These are phyloP conservation scores for Taphrina sp. DNA, from an alignment of 1,139 yeast species.

Conservation along the genomic window DNA sequence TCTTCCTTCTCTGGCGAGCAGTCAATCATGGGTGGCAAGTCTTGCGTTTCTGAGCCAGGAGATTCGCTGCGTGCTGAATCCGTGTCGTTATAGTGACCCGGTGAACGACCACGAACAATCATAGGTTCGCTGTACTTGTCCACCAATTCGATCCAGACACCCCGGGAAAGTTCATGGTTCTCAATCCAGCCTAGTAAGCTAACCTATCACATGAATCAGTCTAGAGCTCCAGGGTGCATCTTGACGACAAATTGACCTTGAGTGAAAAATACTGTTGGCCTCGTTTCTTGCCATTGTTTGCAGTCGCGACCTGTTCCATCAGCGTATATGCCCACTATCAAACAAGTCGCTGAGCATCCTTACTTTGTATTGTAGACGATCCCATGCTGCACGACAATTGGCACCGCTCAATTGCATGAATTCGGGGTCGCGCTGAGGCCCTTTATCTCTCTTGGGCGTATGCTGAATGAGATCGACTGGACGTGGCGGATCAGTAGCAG, in stretches of 20 bases:
- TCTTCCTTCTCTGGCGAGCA: no score
- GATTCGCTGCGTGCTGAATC: not conserved
- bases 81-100: slow-evolving; percentile 30
- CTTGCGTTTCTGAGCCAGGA: not conserved
- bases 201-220: not conserved
- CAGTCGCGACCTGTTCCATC: slow-evolving; percentile 19
- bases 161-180: not conserved
- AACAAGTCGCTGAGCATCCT: not conserved
- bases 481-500: slow-evolving; percentile 25
- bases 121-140: slow-evolving; percentile 27
- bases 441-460: slow-evolving; percentile 33
- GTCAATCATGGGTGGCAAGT: no score
- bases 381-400: slow-evolving; percentile 11
- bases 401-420: slow-evolving; percentile 11
- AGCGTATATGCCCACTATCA: not conserved
- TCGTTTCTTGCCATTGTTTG: slow-evolving; percentile 31
- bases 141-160: slow-evolving; percentile 26
- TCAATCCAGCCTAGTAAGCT: slow-evolving; percentile 6
- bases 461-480: slow-evolving; percentile 30
- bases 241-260: not conserved
- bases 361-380: slow-evolving; percentile 28
- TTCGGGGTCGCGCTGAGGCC: slow-evolving; percentile 30
- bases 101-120: slow-evolving; percentile 31
- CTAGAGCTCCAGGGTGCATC: no score
- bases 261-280: slow-evolving; percentile 32